Evolutionary conservation across 1,284 basidiomycete species (phyloP).

Genomic region (Malassezia globosa): DNA sequence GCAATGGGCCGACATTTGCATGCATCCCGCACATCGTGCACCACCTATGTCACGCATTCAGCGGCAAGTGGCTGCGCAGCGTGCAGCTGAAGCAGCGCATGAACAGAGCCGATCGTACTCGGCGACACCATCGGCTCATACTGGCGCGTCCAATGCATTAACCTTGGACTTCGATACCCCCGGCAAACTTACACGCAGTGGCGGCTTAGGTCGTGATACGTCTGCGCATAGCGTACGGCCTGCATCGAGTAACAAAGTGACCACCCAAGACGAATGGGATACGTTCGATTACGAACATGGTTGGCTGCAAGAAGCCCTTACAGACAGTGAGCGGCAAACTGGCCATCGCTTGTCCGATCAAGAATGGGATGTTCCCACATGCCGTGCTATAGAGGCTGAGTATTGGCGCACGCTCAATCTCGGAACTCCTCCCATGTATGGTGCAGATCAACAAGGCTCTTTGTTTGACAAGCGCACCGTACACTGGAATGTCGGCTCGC

Average conservation of each 20-base stretch:
- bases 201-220: neutral
- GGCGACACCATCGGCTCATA: neutral
- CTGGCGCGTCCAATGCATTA: neutral
- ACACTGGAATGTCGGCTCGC: conserved; percentile 81
- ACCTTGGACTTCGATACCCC: conserved; percentile 2
- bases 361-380: conserved; percentile 50
- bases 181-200: conserved; percentile 14
- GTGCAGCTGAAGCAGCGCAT: conserved; percentile 15
- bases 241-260: conserved; percentile 17
- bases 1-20: conserved; percentile 41
- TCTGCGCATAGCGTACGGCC: neutral
- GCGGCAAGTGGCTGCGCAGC: conserved; percentile 31
- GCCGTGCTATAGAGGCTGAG: conserved; percentile 71
- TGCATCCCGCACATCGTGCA: conserved; percentile 27
- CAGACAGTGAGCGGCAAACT: conserved; percentile 15
- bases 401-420: conserved; percentile 86
- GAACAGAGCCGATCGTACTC: conserved; percentile 13
- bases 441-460: conserved; percentile 82
- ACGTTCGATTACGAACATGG: conserved; percentile 32
- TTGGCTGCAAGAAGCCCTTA: conserved; percentile 38
- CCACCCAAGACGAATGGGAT: conserved; percentile 32
- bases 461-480: conserved; percentile 70
- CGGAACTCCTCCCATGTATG: conserved; percentile 85
- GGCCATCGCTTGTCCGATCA: conserved; percentile 13
- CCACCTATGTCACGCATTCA: conserved; percentile 40